Percentiles rank a stretch among this genome's conserved stretches.
Evolutionary conservation across 495 filamentous ascomycete genomes (phyloP).

Genomic region (Evernia prunastri): DNA sequence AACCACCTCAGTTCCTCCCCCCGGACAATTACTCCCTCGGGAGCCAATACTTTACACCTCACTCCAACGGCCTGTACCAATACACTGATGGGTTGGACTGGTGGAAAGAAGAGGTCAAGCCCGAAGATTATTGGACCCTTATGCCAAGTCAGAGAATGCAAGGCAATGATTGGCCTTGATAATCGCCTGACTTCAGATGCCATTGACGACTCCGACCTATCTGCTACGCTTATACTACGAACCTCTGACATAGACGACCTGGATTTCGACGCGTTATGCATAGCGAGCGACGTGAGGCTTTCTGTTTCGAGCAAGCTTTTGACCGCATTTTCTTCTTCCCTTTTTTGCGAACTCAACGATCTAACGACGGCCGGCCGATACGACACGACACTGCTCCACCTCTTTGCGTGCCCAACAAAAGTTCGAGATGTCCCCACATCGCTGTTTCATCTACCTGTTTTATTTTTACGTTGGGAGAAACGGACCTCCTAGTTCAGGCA

Average conservation of each 20-base stretch:
- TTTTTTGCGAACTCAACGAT: not conserved
- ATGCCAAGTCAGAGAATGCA: slow-evolving; percentile 11
- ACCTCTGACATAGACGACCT: not conserved
- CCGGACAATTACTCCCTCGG: slow-evolving; percentile 9
- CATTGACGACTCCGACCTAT: not conserved
- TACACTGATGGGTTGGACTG: slow-evolving; percentile 1
- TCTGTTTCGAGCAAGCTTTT: not conserved
- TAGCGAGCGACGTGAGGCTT: not conserved
- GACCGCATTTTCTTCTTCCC: not conserved
- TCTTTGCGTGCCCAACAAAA: not conserved
- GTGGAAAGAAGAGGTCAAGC: slow-evolving; percentile 15
- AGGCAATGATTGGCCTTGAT: not conserved
- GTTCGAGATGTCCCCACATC: slow-evolving; percentile 2
- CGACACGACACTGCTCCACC: not conserved
- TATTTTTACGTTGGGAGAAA: not conserved
- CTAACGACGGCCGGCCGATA: not conserved
- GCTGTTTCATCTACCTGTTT: not conserved
- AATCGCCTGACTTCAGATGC: not conserved
- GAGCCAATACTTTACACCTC: slow-evolving; percentile 2
- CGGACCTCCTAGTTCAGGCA: not conserved
- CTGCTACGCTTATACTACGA: not conserved
- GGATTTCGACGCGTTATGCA: not conserved
- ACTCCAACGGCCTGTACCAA: not conserved
- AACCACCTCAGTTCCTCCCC: slow-evolving; percentile 9
- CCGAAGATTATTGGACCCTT: slow-evolving; percentile 6